These are phyloP conservation scores for Moesziomyces globuligerus DNA, from an alignment of 1,284 basidiomycete species.

Conservation along the genomic window DNA sequence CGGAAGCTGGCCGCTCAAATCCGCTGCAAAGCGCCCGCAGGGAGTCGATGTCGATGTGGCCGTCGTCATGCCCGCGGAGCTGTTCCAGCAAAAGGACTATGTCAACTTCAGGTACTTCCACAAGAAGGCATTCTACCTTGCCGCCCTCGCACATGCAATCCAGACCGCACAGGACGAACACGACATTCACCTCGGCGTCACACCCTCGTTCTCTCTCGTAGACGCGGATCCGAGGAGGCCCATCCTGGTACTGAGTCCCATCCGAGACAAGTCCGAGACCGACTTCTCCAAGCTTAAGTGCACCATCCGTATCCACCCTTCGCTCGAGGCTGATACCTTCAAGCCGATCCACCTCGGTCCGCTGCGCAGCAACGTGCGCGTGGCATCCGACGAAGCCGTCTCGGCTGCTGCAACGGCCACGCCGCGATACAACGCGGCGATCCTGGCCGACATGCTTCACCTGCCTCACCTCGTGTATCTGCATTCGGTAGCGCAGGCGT, in stretches of 20 bases:
- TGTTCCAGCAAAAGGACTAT: conserved; percentile 96
- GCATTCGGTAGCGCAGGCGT: conserved; percentile 75
- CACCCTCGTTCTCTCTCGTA: conserved; percentile 74
- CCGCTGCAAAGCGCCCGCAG: conserved; percentile 53
- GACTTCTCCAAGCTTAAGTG: conserved; percentile 78
- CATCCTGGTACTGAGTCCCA: conserved; percentile 74
- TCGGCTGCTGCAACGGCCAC: conserved; percentile 68
- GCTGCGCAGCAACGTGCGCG: conserved; percentile 70
- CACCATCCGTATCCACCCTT: conserved; percentile 79
- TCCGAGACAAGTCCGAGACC: conserved; percentile 71
- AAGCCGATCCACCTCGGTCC: conserved; percentile 78
- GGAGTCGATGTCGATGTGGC: conserved; percentile 62
- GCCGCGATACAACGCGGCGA: conserved; percentile 81
- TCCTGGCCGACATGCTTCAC: conserved; percentile 77
- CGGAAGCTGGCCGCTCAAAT: conserved; percentile 66
- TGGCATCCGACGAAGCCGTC: conserved; percentile 22
- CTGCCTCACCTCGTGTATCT: conserved; percentile 77
- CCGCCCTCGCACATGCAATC: conserved; percentile 79
- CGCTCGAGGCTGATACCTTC: conserved; percentile 75
- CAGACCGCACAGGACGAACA: conserved; percentile 33
- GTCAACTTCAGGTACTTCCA: conserved; percentile 89
- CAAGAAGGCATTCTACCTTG: conserved; percentile 90
- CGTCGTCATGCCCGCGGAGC: conserved; percentile 70
- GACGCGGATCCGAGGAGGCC: conserved; percentile 77
- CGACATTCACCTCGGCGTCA: conserved; percentile 71